phyloP scores from a whole-genome alignment of 768 basidiomycete genomes.

The Panaeolus papilionaceus region DNA sequence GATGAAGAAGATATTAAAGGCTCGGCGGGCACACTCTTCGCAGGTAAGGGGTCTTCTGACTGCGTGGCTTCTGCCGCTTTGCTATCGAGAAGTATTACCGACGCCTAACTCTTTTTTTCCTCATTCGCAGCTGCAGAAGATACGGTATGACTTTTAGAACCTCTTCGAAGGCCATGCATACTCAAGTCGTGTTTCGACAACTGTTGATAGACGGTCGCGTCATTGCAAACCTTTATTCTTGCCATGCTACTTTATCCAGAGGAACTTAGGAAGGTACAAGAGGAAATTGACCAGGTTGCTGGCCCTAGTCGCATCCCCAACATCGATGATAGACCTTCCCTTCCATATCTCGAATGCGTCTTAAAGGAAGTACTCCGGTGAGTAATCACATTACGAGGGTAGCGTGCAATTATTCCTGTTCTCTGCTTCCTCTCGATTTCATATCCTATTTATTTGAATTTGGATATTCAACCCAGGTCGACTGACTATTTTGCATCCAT shows the following conservation, averaged over 20 bases:
- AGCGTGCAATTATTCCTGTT: not conserved
- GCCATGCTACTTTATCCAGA: slow-evolving; percentile 61
- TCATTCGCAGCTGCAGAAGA: slow-evolving; percentile 32
- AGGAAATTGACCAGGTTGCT: slow-evolving; percentile 55
- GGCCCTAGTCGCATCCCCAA: slow-evolving; percentile 54
- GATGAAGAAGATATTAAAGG: slow-evolving; percentile 62
- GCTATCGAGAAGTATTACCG: slow-evolving; percentile 22
- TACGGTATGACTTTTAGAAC: slow-evolving; percentile 28
- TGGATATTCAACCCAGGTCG: slow-evolving; percentile 7
- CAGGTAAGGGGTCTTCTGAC: slow-evolving; percentile 39
- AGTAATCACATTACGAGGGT: slow-evolving; percentile 22
- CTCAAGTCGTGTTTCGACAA: slow-evolving; percentile 4
- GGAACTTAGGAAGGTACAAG: slow-evolving; percentile 53
- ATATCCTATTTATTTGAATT: not conserved
- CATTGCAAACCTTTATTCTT: slow-evolving; percentile 55
- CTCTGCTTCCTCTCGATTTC: slow-evolving; percentile 2
- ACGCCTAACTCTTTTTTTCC: slow-evolving; percentile 15
- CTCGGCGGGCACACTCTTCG: slow-evolving; percentile 58
- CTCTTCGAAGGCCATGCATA: not conserved
- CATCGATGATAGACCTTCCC: slow-evolving; percentile 46
- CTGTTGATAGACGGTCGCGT: slow-evolving; percentile 51
- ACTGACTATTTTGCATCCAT: slow-evolving; percentile 10
- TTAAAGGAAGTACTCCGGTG: slow-evolving; percentile 55
- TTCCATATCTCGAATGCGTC: slow-evolving; percentile 55
- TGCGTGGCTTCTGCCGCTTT: slow-evolving; percentile 20